Evolutionary conservation across 495 filamentous ascomycete species (phyloP).

Genomic region (Aspergillus diversus): DNA sequence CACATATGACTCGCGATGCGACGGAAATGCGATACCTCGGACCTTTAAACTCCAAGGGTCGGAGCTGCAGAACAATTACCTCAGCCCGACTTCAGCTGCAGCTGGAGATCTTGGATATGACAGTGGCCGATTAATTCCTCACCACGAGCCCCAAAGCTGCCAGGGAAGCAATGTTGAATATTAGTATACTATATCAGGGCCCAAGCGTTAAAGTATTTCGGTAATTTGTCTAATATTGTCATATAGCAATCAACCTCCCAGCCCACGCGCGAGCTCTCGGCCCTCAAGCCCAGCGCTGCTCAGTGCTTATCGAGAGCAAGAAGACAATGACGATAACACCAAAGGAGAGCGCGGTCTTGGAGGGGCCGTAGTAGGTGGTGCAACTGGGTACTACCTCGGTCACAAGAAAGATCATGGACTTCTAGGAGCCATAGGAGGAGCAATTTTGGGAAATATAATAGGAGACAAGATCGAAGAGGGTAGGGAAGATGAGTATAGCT

Average conservation of each 20-base stretch:
- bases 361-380: constrained; percentile 48
- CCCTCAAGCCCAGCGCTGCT: background rate
- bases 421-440: constrained; percentile 53
- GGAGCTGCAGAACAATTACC: constrained; percentile 10
- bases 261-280: background rate
- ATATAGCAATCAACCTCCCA: constrained; percentile 5
- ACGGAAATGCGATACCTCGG: constrained; percentile 13
- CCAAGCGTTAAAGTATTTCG: no score
- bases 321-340: constrained; percentile 13
- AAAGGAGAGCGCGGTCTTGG: constrained; percentile 43
- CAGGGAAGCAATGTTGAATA: constrained; percentile 31
- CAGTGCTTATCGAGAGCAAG: constrained; percentile 16
- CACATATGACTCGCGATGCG: constrained; percentile 17
- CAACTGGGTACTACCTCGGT: constrained; percentile 50
- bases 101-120: constrained; percentile 2
- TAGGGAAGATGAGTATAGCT: constrained; percentile 4
- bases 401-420: constrained; percentile 52
- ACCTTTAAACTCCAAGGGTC: constrained; percentile 9
- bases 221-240: background rate
- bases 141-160: constrained; percentile 9
- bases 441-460: constrained; percentile 50
- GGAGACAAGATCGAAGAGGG: constrained; percentile 45
- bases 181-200: constrained; percentile 15
- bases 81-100: constrained; percentile 7
- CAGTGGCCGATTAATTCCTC: constrained; percentile 15